Conservation (phyloP, 2,329 filamentous ascomycete species). For the Chaetomiaceae sp. region DNA sequence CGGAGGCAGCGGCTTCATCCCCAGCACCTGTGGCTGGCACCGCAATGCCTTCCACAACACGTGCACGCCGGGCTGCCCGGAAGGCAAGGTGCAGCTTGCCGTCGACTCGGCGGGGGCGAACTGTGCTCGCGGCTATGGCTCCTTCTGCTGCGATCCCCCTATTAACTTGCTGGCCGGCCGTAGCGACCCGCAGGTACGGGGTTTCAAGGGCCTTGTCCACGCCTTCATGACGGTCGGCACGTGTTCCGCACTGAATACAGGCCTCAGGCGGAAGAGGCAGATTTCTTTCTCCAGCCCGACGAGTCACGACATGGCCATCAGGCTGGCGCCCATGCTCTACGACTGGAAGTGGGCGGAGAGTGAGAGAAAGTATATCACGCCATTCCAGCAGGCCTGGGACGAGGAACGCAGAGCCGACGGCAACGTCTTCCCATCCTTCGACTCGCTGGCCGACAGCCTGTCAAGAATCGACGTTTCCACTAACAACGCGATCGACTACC, state of each 20-base stretch:
- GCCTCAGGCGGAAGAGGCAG: neutral
- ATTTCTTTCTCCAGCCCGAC: neutral
- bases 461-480: no score
- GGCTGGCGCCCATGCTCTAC: neutral
- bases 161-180: neutral
- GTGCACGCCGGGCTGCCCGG: slow-evolving; percentile 3
- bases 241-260: neutral
- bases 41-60: slow-evolving; percentile 6
- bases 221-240: neutral
- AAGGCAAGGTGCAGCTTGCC: slow-evolving; percentile 2
- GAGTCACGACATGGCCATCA: neutral
- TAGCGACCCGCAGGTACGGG: neutral
- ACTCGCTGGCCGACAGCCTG: neutral
- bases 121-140: slow-evolving; percentile 2
- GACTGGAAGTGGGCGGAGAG: neutral
- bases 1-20: slow-evolving; percentile 1
- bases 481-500: neutral
- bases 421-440: neutral
- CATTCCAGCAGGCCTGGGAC: neutral
- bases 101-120: slow-evolving; percentile 5
- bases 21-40: slow-evolving; percentile 2
- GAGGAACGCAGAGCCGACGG: neutral
- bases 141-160: slow-evolving; percentile 4
- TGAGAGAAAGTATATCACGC: neutral
- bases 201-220: neutral